Conservation (phyloP, 176 grass and related monocot species). For the Calamus simplicifolius region DNA sequence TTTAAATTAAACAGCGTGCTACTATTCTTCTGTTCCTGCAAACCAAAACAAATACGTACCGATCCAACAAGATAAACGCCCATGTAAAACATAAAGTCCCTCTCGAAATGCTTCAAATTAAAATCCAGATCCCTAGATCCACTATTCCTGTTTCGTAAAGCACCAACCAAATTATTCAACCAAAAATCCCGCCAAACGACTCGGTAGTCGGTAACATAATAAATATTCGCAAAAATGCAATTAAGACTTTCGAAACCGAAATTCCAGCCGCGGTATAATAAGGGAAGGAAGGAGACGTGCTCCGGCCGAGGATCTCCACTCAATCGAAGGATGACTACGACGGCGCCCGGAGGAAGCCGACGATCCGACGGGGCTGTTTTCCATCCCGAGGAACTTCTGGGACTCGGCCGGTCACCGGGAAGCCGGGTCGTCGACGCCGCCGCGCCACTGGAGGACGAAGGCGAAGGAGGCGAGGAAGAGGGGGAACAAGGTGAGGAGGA, state of each 20-base stretch:
- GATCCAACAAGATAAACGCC: no score
- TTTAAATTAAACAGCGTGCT: no score
- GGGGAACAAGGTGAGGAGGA: conserved; percentile 58
- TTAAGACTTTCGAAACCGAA: conserved; percentile 33
- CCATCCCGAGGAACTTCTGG: conserved; percentile 40
- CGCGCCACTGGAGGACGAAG: conserved; percentile 79
- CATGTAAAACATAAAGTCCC: no score
- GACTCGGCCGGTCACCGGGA: conserved; percentile 46
- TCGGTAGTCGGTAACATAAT: no score
- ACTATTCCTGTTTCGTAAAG: no score
- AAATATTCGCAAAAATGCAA: not conserved
- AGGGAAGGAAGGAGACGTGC: conserved; percentile 49
- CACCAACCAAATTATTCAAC: no score
- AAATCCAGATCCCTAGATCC: no score
- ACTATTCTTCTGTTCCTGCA: no score
- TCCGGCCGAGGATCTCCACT: conserved; percentile 25
- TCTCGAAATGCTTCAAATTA: no score
- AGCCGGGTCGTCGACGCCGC: conserved; percentile 60
- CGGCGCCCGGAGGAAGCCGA: conserved; percentile 6
- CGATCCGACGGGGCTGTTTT: conserved; percentile 32
- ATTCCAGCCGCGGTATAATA: conserved; percentile 73
- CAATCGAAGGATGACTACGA: conserved; percentile 20
- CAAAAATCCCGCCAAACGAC: no score
- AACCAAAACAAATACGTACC: no score
- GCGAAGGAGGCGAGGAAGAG: conserved; percentile 63